Evolutionary conservation across 371 early-diverging fungal genomes (phyloP), one percentile per base, ranked within the genome.

Genomic region (Mortierella sp.): DNA sequence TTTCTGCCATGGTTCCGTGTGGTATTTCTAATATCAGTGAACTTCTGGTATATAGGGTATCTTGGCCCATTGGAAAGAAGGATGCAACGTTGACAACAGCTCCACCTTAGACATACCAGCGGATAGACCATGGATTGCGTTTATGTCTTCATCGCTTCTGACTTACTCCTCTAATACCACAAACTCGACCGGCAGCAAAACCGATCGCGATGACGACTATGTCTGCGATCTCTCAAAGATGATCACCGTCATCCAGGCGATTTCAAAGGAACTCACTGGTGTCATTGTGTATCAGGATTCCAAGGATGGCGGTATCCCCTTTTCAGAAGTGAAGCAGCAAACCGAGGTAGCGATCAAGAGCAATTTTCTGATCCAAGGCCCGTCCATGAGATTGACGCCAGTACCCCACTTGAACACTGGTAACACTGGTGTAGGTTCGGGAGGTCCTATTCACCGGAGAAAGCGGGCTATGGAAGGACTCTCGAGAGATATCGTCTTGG

Each of bases 41-140:
- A 34, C 7, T 30, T 5, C 26, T 52, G 38, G 4, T 43, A 34
- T 34, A 14, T 58, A 76, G 78, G 78, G 78, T 12, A 41, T 70
- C 19, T 23, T 76, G 52, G 54, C 66, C 23, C 71, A 76, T 12
- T 76, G 78, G 78, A 66, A 26, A 2, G 48, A 62, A 2, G 78
- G 71, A 26, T 76, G 78, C 45, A 52, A 76, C 30, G 23, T 76
- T 19, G 59, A 53, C 47, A 48, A 59, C 61, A 55, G 5, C 0
- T 62, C 66, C 23, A 63, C 78, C 6, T 58, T 70, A n/a, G 55
- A 66, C 21, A 55, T 66, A 16, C 78, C 78, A 2, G 51, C 63
- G 19, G 70, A 70, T 2, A 31, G 52, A 24, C 78, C 78, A 6
- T 76, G 78, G 78, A 76, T 76, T n/a, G 78, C 78, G 1, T 66